Evolutionary conservation across 2,329 filamentous ascomycete species (phyloP).

Genomic region (Fusarium sp.): DNA sequence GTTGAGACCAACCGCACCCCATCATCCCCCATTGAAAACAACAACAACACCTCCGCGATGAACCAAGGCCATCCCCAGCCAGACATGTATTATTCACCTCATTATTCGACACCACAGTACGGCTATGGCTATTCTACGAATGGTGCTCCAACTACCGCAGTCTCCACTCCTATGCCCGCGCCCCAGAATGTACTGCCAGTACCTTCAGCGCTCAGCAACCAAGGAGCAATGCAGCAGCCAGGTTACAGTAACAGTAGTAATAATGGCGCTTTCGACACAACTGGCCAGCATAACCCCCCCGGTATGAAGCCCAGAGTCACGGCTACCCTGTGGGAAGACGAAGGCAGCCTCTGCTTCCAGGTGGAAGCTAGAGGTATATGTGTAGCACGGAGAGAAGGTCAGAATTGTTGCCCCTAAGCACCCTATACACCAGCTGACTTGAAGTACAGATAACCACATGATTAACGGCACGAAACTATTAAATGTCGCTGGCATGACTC

Average conservation of each 20-base stretch:
- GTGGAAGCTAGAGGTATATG: slow-evolving; percentile 97
- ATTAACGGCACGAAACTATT: slow-evolving; percentile 98
- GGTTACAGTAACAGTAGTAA: slow-evolving; percentile 17
- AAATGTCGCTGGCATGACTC: slow-evolving; percentile 98
- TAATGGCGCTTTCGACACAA: slow-evolving; percentile 78
- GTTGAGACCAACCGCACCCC: background rate
- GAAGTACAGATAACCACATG: slow-evolving; percentile 87
- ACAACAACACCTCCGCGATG: slow-evolving; percentile 66
- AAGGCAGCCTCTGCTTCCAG: slow-evolving; percentile 96
- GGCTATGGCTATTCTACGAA: slow-evolving; percentile 76
- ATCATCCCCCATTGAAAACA: slow-evolving; percentile 31
- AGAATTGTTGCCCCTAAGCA: slow-evolving; percentile 34
- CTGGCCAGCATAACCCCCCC: slow-evolving; percentile 92
- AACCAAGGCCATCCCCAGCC: slow-evolving; percentile 68
- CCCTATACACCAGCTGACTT: slow-evolving; percentile 7
- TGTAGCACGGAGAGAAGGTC: slow-evolving; percentile 92
- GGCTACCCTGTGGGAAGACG: slow-evolving; percentile 97
- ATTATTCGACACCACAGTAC: slow-evolving; percentile 72
- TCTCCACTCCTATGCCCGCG: slow-evolving; percentile 73
- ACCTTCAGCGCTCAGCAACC: slow-evolving; percentile 63
- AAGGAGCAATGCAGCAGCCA: slow-evolving; percentile 58
- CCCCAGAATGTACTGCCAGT: slow-evolving; percentile 73
- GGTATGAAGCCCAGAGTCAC: slow-evolving; percentile 98
- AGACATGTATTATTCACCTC: slow-evolving; percentile 81
- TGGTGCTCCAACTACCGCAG: slow-evolving; percentile 72